A percentile compares a stretch with the other conserved stretches of the same genome.
Conservation (phyloP, 2,329 filamentous ascomycete species). For the Colletotrichum liriopes region DNA sequence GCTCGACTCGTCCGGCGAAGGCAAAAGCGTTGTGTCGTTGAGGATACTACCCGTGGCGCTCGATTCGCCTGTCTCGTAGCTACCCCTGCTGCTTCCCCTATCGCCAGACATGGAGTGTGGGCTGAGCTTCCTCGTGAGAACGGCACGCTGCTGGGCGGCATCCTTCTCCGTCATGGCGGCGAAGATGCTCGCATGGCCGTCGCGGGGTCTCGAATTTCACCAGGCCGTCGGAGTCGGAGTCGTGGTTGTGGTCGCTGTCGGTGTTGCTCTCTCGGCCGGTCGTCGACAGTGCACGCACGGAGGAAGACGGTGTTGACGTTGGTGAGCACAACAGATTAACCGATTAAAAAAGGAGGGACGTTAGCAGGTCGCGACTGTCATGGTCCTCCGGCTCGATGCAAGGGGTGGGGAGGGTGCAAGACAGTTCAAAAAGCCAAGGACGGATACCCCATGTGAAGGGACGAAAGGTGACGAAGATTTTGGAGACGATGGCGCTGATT, state of each 20-base stretch:
- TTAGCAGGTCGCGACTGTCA: slow-evolving; percentile 33
- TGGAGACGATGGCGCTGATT: slow-evolving; percentile 37
- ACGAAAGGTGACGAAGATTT: slow-evolving; percentile 40
- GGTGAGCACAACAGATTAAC: background rate
- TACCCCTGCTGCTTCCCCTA: slow-evolving; percentile 54
- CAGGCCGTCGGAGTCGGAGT: background rate
- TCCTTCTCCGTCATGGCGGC: slow-evolving; percentile 46
- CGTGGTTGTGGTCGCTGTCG: background rate
- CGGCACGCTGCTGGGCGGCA: slow-evolving; percentile 36
- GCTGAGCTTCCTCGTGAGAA: slow-evolving; percentile 35
- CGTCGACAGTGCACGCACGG: background rate
- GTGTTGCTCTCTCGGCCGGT: slow-evolving; percentile 5
- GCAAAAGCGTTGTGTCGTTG: slow-evolving; percentile 43
- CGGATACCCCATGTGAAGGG: slow-evolving; percentile 37
- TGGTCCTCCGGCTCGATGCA: slow-evolving; percentile 29
- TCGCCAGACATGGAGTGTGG: slow-evolving; percentile 40
- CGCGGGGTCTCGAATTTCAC: background rate
- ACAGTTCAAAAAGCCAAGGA: slow-evolving; percentile 20
- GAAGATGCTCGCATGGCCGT: slow-evolving; percentile 44
- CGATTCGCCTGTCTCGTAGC: slow-evolving; percentile 63
- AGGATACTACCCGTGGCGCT: slow-evolving; percentile 55
- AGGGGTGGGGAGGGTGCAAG: slow-evolving; percentile 25
- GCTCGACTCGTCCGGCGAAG: slow-evolving; percentile 33
- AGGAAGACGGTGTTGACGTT: background rate
- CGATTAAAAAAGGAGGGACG: slow-evolving; percentile 8